Evolutionary conservation across 2,329 filamentous ascomycete species (phyloP).

Genomic region (Calonectria henricotiae): DNA sequence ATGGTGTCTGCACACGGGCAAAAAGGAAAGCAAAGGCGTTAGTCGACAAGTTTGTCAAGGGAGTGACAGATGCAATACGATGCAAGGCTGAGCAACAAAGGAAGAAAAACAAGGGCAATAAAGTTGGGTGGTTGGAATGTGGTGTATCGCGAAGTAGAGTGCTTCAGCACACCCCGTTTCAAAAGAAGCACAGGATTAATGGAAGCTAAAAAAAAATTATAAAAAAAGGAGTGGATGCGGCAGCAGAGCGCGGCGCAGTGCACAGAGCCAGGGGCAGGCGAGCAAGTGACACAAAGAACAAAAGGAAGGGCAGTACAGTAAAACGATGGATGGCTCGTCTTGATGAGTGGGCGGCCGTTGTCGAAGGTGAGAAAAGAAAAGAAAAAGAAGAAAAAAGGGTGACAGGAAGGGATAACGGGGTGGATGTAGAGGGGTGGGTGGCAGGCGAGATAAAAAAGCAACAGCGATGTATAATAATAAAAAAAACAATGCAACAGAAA

Average conservation of each 20-base stretch:
- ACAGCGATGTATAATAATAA: conserved; percentile 14
- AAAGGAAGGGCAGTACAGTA: conserved; percentile 43
- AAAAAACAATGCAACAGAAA: conserved; percentile 35
- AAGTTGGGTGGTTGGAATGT: conserved; percentile 50
- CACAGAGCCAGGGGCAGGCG: conserved; percentile 43
- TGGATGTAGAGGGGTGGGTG: conserved; percentile 30
- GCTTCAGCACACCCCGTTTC: conserved; percentile 39
- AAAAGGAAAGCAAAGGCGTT: conserved; percentile 40
- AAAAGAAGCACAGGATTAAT: conserved; percentile 45
- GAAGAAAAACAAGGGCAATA: conserved; percentile 42
- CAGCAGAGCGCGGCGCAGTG: conserved; percentile 44
- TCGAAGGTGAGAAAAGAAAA: not conserved
- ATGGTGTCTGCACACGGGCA: conserved; percentile 81
- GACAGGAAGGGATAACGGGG: not conserved
- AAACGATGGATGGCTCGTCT: conserved; percentile 36
- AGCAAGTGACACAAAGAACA: conserved; percentile 39
- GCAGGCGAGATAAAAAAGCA: conserved; percentile 41
- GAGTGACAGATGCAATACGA: conserved; percentile 22
- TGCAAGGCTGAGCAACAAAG: conserved; percentile 37
- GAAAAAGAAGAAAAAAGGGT: no score
- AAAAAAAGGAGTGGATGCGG: conserved; percentile 17
- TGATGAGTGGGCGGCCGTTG: conserved; percentile 17
- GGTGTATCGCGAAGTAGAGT: conserved; percentile 47
- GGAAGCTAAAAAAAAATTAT: conserved; percentile 28
- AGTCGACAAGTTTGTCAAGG: conserved; percentile 40